Evolutionary conservation across 176 grass and related monocot species (phyloP).

Genomic region (Oryza glumipatula): DNA sequence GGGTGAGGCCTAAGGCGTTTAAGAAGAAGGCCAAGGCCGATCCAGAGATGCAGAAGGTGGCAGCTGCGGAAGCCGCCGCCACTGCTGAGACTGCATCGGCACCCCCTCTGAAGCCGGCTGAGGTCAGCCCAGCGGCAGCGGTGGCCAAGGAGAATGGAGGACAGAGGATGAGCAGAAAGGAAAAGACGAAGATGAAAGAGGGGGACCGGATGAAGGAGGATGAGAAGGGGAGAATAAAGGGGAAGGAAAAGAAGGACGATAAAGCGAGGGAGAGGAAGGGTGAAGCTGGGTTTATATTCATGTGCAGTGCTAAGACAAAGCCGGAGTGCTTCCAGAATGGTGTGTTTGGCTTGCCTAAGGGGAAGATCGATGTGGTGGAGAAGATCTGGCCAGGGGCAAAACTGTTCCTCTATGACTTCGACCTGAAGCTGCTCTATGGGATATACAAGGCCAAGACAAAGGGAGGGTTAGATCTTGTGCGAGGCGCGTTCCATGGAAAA

Average conservation of each 20-base stretch:
- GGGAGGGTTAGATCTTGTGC: conserved; percentile 59
- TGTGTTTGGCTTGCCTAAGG: conserved; percentile 62
- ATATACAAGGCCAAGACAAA: conserved; percentile 66
- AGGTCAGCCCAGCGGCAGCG: background rate
- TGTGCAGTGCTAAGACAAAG: conserved; percentile 72
- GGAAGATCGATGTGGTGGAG: conserved; percentile 61
- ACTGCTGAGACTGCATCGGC: conserved; percentile 13
- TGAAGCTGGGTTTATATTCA: conserved; percentile 62
- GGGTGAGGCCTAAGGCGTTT: background rate
- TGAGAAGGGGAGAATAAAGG: background rate
- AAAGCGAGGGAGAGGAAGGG: background rate
- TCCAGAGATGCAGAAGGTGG: conserved; percentile 34
- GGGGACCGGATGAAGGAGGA: background rate
- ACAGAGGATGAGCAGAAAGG: background rate
- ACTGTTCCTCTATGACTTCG: conserved; percentile 77
- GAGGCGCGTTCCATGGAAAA: conserved; percentile 46
- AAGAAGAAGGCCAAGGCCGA: conserved; percentile 36
- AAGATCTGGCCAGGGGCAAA: conserved; percentile 56
- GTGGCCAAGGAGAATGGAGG: background rate
- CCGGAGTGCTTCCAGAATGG: conserved; percentile 61
- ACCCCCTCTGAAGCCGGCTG: background rate
- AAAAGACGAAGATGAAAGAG: conserved; percentile 1
- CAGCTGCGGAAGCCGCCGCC: background rate
- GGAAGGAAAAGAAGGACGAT: background rate
- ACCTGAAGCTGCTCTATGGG: conserved; percentile 75